Evolutionary conservation across 1,284 basidiomycete genomes (phyloP).

Genomic region (Trametes versicolor): DNA sequence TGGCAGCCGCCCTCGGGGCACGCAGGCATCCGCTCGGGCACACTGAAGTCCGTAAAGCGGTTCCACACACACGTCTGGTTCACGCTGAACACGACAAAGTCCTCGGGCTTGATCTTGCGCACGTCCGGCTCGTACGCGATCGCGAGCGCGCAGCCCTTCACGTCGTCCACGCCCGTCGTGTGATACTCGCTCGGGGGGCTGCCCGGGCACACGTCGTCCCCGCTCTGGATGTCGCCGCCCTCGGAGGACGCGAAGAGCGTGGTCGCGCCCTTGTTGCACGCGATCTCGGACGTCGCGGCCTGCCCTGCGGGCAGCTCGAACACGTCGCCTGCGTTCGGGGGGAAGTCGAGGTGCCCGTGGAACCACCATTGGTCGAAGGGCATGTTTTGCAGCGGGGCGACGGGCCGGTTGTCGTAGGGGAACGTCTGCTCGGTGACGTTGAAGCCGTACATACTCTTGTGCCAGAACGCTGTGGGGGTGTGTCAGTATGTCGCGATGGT

Average conservation of each 20-base stretch:
- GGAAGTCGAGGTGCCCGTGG: slow-evolving; percentile 67
- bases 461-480: slow-evolving; percentile 43
- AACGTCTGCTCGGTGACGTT: slow-evolving; percentile 64
- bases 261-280: slow-evolving; percentile 68
- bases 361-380: slow-evolving; percentile 80
- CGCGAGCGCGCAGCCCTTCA: slow-evolving; percentile 74
- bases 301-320: slow-evolving; percentile 68
- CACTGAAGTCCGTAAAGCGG: slow-evolving; percentile 71
- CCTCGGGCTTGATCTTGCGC: slow-evolving; percentile 64
- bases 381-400: slow-evolving; percentile 50
- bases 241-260: slow-evolving; percentile 61
- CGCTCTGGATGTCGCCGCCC: slow-evolving; percentile 57
- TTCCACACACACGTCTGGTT: slow-evolving; percentile 81
- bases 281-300: slow-evolving; percentile 62
- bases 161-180: slow-evolving; percentile 62
- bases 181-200: slow-evolving; percentile 59
- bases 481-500: neutral
- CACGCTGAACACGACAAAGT: slow-evolving; percentile 78
- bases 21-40: slow-evolving; percentile 74
- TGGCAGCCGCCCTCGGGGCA: slow-evolving; percentile 74
- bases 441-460: slow-evolving; percentile 59
- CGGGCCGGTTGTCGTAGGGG: slow-evolving; percentile 53
- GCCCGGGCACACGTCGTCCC: slow-evolving; percentile 60
- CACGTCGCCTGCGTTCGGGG: slow-evolving; percentile 64
- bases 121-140: slow-evolving; percentile 78